Evolutionary conservation across 805 yeast genomes (phyloP).

Genomic region (Candida tammaniensis): DNA sequence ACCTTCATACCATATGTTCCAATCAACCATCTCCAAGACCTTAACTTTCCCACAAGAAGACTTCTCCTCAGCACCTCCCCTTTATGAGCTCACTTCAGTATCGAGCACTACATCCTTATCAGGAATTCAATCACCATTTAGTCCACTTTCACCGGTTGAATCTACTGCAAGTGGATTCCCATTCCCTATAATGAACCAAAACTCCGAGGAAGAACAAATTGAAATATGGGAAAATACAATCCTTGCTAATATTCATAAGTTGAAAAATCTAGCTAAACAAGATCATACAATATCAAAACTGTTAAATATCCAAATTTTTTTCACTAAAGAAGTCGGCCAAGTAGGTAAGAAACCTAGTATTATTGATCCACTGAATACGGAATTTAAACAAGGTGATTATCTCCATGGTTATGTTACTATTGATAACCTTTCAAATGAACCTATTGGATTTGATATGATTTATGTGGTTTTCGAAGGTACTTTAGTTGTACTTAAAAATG

Average conservation of each 20-base stretch:
- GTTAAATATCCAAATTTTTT: conserved; percentile 30
- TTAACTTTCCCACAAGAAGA: conserved; percentile 37
- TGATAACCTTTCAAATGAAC: conserved; percentile 24
- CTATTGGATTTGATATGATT: conserved; percentile 43
- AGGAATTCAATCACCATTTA: conserved; percentile 15
- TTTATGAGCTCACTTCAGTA: conserved; percentile 27
- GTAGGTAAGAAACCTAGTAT: conserved; percentile 35
- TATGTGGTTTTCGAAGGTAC: conserved; percentile 43
- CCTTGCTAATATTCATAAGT: conserved; percentile 39
- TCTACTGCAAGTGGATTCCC: conserved; percentile 14
- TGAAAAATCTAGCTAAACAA: conserved; percentile 29
- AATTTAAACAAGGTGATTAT: conserved; percentile 40
- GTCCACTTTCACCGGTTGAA: conserved; percentile 6
- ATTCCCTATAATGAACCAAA: conserved; percentile 13
- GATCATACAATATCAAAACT: conserved; percentile 27
- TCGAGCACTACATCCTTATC: conserved; percentile 15
- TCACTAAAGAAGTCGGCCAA: conserved; percentile 38
- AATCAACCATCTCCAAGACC: conserved; percentile 37
- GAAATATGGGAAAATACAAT: conserved; percentile 39
- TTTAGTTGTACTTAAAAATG: conserved; percentile 24
- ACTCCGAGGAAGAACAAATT: conserved; percentile 10
- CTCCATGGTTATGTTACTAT: conserved; percentile 44
- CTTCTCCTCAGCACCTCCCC: conserved; percentile 40
- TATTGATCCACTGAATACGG: conserved; percentile 30
- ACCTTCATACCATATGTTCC: conserved; percentile 46